Evolutionary conservation across 306 rosid species (phyloP).

Genomic region (Cucumis sativus): DNA sequence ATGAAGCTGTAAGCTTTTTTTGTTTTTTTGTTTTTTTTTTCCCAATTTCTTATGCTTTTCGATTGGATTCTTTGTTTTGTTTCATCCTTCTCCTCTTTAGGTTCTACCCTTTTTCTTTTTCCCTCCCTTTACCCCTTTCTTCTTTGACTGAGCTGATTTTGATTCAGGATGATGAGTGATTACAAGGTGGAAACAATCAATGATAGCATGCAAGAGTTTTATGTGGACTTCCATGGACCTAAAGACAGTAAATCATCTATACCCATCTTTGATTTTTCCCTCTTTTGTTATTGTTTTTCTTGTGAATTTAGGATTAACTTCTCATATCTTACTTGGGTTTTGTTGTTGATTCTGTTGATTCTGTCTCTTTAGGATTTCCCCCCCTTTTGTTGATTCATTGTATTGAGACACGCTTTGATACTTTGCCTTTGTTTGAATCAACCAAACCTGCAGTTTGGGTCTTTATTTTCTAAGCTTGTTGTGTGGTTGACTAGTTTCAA

Average conservation of each 20-base stretch:
- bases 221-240: constrained; percentile 71
- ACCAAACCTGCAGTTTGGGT: not conserved
- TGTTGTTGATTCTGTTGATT: not conserved
- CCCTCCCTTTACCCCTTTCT: not conserved
- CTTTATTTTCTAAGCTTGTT: not conserved
- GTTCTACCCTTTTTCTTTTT: not conserved
- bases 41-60: not conserved
- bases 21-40: constrained; percentile 7
- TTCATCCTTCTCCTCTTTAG: not conserved
- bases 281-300: not conserved
- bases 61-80: not conserved
- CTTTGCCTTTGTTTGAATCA: not conserved
- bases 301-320: not conserved
- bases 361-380: not conserved
- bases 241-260: constrained; percentile 45
- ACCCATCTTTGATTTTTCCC: constrained; percentile 9
- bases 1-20: constrained; percentile 60
- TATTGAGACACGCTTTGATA: not conserved
- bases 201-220: constrained; percentile 69
- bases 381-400: not conserved
- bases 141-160: constrained; percentile 14
- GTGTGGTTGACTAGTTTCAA: not conserved
- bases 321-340: not conserved
- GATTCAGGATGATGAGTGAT: constrained; percentile 86
- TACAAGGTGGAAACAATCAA: constrained; percentile 70